Evolutionary conservation across 345 rosid species (phyloP).

Genomic region (Pelargonium nanum): DNA sequence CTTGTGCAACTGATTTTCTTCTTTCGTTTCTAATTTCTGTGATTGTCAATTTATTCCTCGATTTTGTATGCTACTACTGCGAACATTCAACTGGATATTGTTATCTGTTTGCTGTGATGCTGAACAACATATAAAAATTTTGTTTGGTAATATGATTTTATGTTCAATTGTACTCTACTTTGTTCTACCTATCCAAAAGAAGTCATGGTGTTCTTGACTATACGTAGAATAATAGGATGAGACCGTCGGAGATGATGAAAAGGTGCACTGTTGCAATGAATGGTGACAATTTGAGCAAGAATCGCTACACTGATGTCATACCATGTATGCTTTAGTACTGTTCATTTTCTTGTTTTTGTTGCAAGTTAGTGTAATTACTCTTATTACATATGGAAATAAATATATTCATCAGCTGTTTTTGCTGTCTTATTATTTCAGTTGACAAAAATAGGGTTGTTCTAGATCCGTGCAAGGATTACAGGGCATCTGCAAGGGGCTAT

Average conservation of each 20-base stretch:
- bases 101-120: background rate
- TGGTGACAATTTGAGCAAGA: conserved; percentile 48
- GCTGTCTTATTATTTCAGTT: conserved; percentile 29
- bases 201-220: background rate
- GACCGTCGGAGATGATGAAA: conserved; percentile 35
- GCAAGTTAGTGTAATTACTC: background rate
- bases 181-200: background rate
- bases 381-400: background rate
- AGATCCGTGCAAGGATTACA: conserved; percentile 49
- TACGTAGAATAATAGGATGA: conserved; percentile 40
- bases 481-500: conserved; percentile 58
- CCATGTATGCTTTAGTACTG: conserved; percentile 41
- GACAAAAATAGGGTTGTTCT: conserved; percentile 69
- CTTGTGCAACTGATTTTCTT: no score
- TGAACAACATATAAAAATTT: background rate
- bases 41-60: background rate
- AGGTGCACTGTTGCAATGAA: conserved; percentile 49
- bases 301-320: conserved; percentile 58
- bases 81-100: background rate
- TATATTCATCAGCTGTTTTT: conserved; percentile 1
- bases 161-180: background rate
- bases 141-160: background rate
- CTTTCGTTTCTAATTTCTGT: no score
- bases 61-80: background rate
- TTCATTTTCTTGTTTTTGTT: background rate